phyloP scores from a whole-genome alignment of 495 filamentous ascomycete genomes.

The Daldinia childiae region DNA sequence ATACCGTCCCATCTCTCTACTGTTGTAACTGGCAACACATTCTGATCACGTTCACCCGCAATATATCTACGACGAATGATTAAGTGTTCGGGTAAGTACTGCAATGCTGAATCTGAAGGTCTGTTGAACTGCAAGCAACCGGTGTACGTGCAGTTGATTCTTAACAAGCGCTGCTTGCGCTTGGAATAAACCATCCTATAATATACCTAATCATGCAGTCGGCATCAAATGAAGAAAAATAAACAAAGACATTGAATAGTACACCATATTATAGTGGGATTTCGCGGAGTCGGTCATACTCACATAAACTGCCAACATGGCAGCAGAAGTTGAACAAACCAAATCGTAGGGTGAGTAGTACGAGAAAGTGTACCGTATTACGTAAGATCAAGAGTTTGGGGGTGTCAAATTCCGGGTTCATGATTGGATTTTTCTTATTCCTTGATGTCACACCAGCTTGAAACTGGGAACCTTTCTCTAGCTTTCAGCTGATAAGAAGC shows the following conservation, averaged over 20 bases:
- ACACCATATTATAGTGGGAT: conserved; percentile 10
- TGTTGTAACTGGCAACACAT: background rate
- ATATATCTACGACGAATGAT: background rate
- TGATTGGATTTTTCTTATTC: conserved; percentile 24
- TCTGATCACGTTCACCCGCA: background rate
- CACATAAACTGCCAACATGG: conserved; percentile 4
- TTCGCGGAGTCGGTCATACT: conserved; percentile 32
- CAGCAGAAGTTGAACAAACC: conserved; percentile 22
- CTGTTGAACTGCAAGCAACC: background rate
- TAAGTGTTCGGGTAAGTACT: background rate
- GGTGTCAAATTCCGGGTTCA: background rate
- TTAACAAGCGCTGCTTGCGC: conserved; percentile 26
- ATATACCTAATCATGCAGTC: conserved; percentile 6
- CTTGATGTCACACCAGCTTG: conserved; percentile 17
- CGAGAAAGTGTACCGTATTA: conserved; percentile 14
- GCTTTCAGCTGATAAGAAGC: conserved; percentile 9
- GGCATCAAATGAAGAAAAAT: background rate
- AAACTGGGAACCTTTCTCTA: conserved; percentile 1
- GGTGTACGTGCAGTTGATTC: background rate
- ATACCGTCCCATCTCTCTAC: background rate
- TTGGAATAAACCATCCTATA: conserved; percentile 8
- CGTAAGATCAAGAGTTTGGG: conserved; percentile 15
- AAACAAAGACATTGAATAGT: background rate
- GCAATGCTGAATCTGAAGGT: background rate
- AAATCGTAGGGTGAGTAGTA: conserved; percentile 9